Conservation (phyloP, 2,329 filamentous ascomycete genomes). For the Cladobotryum protrusum region DNA sequence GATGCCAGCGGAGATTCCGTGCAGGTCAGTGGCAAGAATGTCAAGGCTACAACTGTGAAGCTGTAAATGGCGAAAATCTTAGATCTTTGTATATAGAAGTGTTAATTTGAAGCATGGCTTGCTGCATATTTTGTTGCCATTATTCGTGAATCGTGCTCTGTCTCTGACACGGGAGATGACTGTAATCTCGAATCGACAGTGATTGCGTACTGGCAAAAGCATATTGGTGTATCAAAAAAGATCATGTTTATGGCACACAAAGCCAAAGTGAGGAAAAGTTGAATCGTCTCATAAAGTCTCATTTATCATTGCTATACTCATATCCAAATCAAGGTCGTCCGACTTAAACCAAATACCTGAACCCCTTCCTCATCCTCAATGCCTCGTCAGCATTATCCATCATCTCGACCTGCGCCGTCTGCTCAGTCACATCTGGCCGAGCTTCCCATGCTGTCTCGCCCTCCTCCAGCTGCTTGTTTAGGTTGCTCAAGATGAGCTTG, state of each 20-base stretch:
- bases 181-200: no score
- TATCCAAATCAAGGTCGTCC: no score
- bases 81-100: not conserved
- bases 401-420: slow-evolving; percentile 35
- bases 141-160: not conserved
- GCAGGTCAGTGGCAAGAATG: slow-evolving; percentile 13
- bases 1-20: slow-evolving; percentile 10
- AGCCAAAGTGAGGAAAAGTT: no score
- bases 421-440: slow-evolving; percentile 30
- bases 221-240: no score
- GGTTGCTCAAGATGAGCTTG: slow-evolving; percentile 37
- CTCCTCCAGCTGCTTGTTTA: slow-evolving; percentile 44
- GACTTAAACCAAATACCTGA: slow-evolving; percentile 38
- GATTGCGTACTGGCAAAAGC: no score
- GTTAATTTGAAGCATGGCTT: not conserved
- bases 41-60: slow-evolving; percentile 8
- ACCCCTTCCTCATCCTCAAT: slow-evolving; percentile 39
- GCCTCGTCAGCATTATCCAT: slow-evolving; percentile 39
- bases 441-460: slow-evolving; percentile 34
- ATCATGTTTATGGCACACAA: no score
- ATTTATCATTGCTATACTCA: no score
- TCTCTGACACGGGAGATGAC: not conserved
- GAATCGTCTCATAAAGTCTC: no score
- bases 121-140: not conserved
- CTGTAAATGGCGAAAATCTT: not conserved